Evolutionary conservation across 805 yeast genomes (phyloP).

Genomic region (Starmera amethionina): DNA sequence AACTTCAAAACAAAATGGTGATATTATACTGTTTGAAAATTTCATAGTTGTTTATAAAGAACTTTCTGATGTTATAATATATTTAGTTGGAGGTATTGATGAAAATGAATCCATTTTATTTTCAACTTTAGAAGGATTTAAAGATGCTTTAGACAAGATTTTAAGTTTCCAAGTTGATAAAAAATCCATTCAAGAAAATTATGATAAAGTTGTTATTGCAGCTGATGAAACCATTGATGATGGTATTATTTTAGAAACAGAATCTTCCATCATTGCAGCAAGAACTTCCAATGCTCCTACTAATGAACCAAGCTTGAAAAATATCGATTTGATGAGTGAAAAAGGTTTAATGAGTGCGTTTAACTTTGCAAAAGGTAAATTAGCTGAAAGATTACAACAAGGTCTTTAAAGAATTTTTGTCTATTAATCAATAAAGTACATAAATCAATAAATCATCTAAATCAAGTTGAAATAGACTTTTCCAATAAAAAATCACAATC

Average conservation of each 20-base stretch:
- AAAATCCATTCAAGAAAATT: conserved; percentile 66
- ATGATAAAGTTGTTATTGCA: conserved; percentile 77
- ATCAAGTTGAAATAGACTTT: no score
- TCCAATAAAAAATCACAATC: no score
- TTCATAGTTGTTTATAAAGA: conserved; percentile 83
- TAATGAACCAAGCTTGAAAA: conserved; percentile 50
- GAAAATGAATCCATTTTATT: conserved; percentile 82
- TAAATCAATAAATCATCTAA: no score
- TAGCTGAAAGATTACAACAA: conserved; percentile 42
- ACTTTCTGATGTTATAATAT: conserved; percentile 61
- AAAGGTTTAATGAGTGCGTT: conserved; percentile 77
- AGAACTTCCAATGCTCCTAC: conserved; percentile 86
- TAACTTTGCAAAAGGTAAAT: conserved; percentile 75
- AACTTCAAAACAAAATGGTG: conserved; percentile 73
- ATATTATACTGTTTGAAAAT: conserved; percentile 69
- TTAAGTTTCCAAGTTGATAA: conserved; percentile 64
- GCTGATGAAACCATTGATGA: conserved; percentile 91
- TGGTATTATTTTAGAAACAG: conserved; percentile 87
- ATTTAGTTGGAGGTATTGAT: conserved; percentile 61
- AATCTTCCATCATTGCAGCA: conserved; percentile 75
- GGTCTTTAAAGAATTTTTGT: conserved; percentile 17
- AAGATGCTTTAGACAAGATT: conserved; percentile 73
- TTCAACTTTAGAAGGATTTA: conserved; percentile 66
- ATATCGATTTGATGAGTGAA: conserved; percentile 53
- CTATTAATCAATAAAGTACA: no score